phyloP scores from a whole-genome alignment of 108 stramenopile species.

The Seminavis robusta region DNA sequence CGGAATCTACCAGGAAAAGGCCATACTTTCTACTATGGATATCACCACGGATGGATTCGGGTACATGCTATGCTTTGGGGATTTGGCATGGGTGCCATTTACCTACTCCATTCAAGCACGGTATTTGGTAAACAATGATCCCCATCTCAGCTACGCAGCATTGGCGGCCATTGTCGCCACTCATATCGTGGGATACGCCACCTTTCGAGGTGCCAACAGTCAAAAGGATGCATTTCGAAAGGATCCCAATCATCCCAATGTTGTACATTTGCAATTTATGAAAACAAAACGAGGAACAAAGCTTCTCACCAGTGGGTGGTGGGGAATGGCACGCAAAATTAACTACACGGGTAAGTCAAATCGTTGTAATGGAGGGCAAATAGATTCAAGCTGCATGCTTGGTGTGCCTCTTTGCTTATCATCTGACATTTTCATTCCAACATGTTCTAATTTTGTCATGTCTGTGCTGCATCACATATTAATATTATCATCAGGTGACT shows the following conservation, averaged over 20 bases:
- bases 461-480: no score
- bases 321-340: slow-evolving; percentile 98
- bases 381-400: no score
- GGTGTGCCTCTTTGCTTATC: no score
- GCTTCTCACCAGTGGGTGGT: slow-evolving; percentile 93
- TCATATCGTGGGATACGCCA: slow-evolving; percentile 76
- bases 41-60: slow-evolving; percentile 99
- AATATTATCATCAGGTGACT: no score
- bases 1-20: slow-evolving; percentile 89
- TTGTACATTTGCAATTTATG: slow-evolving; percentile 58
- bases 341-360: slow-evolving; percentile 95
- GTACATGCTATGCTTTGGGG: slow-evolving; percentile 97
- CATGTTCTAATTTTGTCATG: no score
- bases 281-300: slow-evolving; percentile 88
- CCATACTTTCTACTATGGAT: slow-evolving; percentile 98
- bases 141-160: slow-evolving; percentile 42
- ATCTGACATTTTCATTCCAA: no score
- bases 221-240: slow-evolving; percentile 96
- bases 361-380: no score
- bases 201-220: slow-evolving; percentile 91
- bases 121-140: slow-evolving; percentile 91
- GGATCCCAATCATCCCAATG: slow-evolving; percentile 69
- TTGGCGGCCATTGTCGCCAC: slow-evolving; percentile 55
- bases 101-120: slow-evolving; percentile 92
- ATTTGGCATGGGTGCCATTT: slow-evolving; percentile 99